These are phyloP conservation scores for Penicillium sp. DNA, from an alignment of 2,329 filamentous ascomycete species.

Conservation along the genomic window DNA sequence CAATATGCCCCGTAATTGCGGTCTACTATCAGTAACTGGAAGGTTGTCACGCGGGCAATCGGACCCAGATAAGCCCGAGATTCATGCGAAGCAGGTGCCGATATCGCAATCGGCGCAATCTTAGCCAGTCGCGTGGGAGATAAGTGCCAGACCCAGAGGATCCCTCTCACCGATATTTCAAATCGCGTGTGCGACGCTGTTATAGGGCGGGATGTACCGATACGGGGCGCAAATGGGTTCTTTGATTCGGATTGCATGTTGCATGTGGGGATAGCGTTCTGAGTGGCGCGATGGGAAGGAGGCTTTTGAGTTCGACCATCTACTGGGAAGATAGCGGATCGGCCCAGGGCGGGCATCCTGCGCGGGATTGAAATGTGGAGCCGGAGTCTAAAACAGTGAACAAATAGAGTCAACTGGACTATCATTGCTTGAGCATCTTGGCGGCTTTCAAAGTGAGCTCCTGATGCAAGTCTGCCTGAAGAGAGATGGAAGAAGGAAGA, in stretches of 20 bases:
- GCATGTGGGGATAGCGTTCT: constrained; percentile 9
- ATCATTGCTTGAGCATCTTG: not conserved
- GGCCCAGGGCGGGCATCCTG: not conserved
- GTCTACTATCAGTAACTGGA: constrained; percentile 3
- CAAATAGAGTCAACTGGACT: not conserved
- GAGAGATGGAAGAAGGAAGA: constrained; percentile 1
- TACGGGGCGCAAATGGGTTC: constrained; percentile 13
- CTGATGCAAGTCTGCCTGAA: not conserved
- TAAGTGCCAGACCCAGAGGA: not conserved
- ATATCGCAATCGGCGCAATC: not conserved
- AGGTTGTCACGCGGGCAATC: not conserved
- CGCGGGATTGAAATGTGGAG: constrained; percentile 6
- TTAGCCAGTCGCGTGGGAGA: not conserved
- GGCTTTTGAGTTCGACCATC: constrained; percentile 3
- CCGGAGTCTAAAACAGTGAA: not conserved
- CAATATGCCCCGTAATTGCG: not conserved
- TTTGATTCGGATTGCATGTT: not conserved
- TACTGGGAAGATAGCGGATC: constrained; percentile 8
- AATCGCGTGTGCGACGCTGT: not conserved
- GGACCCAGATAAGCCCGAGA: constrained; percentile 5
- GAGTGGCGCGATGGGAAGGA: constrained; percentile 8
- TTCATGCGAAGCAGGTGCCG: not conserved
- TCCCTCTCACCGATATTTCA: not conserved
- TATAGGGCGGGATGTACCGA: not conserved
- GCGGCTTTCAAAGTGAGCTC: not conserved